These are phyloP conservation scores for Termitomyces sp. DNA, from an alignment of 768 basidiomycete genomes.

Conservation along the genomic window DNA sequence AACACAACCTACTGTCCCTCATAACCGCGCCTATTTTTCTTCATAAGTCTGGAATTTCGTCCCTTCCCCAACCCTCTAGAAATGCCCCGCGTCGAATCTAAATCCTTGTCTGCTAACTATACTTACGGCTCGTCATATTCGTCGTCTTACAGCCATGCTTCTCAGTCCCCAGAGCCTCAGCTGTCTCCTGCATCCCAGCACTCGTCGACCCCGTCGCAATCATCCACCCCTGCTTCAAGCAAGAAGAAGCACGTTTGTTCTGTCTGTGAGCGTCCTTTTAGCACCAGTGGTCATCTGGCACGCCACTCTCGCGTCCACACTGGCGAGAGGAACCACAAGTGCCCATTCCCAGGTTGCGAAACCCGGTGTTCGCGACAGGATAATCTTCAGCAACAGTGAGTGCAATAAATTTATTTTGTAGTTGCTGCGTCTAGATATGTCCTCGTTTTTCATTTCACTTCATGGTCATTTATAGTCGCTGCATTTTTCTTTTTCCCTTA, in stretches of 20 bases:
- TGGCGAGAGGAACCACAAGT: constrained; percentile 87
- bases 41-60: constrained; percentile 4
- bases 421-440: too few species aligned
- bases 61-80: constrained; percentile 19
- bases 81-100: constrained; percentile 34
- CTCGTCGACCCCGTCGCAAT: constrained; percentile 13
- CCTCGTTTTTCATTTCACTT: too few species aligned
- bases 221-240: constrained; percentile 3
- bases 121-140: constrained; percentile 25
- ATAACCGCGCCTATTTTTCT: constrained; percentile 22
- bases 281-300: constrained; percentile 85
- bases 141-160: constrained; percentile 19
- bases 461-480: too few species aligned
- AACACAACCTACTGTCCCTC: constrained; percentile 16
- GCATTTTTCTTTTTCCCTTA: too few species aligned
- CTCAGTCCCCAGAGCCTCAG: constrained; percentile 17
- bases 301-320: constrained; percentile 89
- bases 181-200: constrained; percentile 22
- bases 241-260: constrained; percentile 61
- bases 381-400: constrained; percentile 66
- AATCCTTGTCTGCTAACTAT: constrained; percentile 19
- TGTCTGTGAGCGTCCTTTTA: constrained; percentile 74
- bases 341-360: constrained; percentile 93
- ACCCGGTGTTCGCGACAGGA: constrained; percentile 88
- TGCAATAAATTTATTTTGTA: too few species aligned